Base-by-base conservation (phyloP, 805 yeast species). In the Nakazawaea populi region DNA sequence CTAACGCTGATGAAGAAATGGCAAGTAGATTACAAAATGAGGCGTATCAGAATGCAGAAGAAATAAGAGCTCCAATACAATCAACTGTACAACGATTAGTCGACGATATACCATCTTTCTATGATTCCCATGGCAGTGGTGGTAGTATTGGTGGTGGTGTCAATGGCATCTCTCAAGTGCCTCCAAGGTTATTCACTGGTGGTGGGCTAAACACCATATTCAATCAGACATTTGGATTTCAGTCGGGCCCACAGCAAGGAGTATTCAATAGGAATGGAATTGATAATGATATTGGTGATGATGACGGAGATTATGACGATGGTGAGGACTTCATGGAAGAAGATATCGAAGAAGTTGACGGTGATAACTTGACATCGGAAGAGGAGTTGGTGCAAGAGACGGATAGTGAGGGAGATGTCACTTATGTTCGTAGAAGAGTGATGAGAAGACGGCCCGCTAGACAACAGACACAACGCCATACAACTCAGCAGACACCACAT, bases 31-130 rank as follows among this genome's bases (percentile, higher is more conserved):
- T 86, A 46, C 92, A 85, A 57, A 73, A 74, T 48, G 87, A 86
- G 56, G 80, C 85, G 28, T 84, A 83, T 55, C 69, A 64, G 38
- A 67, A 65, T n/a, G 70, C 68, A 32, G 73, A 65, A 31, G 77
- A 74, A 32, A 87, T 90, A 0, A 80, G 97, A 55, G 82, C 89
- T 32, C 91, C 91, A 38, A 85, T 88, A 46, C 85, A 81, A 60
- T 87, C 89, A 1, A 74, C 81, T 5, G 89, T 85, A 54, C 97
- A 90, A 59, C 85, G 92, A 2, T 69, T 88, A 50, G 81, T 87
- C 2, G 89, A 81, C 53, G 73, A 51, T 44, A 38, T 53, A 44
- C 58, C 62, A 35, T 52, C 53, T 8, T 50, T 35, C 37, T 27
- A 37, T 12, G 35, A 18, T 18, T 18, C 24, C 24, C 24, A 18